Evolutionary conservation across 108 stramenopile species (phyloP), one percentile per base, ranked within the genome.

Genomic region (Nitzschia sp.): DNA sequence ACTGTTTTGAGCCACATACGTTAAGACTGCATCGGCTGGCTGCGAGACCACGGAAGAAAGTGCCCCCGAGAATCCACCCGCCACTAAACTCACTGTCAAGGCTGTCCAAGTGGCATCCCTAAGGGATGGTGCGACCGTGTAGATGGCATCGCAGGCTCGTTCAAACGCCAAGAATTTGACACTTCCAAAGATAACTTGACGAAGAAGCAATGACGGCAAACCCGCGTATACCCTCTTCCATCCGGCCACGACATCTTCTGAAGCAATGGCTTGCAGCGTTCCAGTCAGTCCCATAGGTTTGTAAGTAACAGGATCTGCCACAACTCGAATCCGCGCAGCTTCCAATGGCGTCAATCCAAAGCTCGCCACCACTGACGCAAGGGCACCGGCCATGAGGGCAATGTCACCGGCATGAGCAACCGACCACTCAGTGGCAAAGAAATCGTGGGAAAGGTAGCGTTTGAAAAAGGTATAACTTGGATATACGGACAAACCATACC

Each of bases 151-250:
- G 19, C 89, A 89, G 34, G 89, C 89, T 47, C 82, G 84, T 73
- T 98, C 97, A 82, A 95, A 98, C 15, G 94, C 85, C 2, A 98
- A 68, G 66, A 98, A 98, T 58, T 97, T 98, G 63, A 98, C 84
- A 32, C 90, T 89, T 32, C 97, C 97, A 72, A 98, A 98, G 53
- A 96, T 94, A 3, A 95, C 89, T 78, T 98, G 97, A 2, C 97
- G 82, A n/a, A 92, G 77, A 72, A 98, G 61, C 18, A 98, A 81
- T 0, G 95, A 92, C 1, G 92, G 94, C 15, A 98, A 78, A n/a
- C 96, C 94, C 13, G 91, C 77, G 77, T 95, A 98, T 53, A 94
- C 62, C 64, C 68, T 68, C 57, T 73, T 80, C 85, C 83, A 85
- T n/a, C n/a, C n/a, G 23, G 94, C 93, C 24, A 80, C 36, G 19